Evolutionary conservation across 106 monocot genomes (phyloP), one percentile per base, ranked within the genome.

Genomic region (Acorus gramineus): DNA sequence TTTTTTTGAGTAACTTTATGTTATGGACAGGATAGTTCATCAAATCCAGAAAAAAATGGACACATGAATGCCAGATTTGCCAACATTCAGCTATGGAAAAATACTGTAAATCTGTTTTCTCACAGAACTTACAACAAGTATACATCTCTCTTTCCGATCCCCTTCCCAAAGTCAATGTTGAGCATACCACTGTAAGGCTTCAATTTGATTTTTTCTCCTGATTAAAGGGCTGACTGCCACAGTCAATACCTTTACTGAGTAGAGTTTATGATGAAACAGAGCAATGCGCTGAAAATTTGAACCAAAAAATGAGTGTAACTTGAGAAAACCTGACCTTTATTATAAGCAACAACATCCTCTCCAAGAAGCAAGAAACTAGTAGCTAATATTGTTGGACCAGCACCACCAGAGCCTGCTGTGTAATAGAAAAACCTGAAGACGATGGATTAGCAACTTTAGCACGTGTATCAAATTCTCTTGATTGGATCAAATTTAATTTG

Each of bases 321-420:
- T 10, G 12, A 1, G 45, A 11, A 4, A 71, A 60, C 57, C 68
- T 66, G 44, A 89, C 94, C 94, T 72, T 90, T 86, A 50, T 82
- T 84, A 69, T 90, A 95, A 62, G 80, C 94, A 58, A 82, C 72
- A 54, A 90, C 94, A 77, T 89, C 89, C 70, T 95, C 90, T 55
- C 90, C 94, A 66, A 95, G 94, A 64, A 95, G 81, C 66, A 95
- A 75, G 71, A 95, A 84, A 80, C 94, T 95, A 13, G 94, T 90
- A 2, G 86, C 79, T 11, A 95, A 73, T 73, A 95, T 95, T 50
- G 94, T 95, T 59, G 94, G 94, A 11, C 94, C 94, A 63, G 78
- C 94, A 71, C 90, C 94, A 76, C 94, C 94, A 69, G 90, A 71
- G 52, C 94, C 94, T 79, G 90, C 94, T 59, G 94, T 95, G 66